Percentiles rank a stretch among this genome's conserved stretches.
Evolutionary conservation across 495 filamentous ascomycete species (phyloP).

Genomic region (Cryomyces minteri): DNA sequence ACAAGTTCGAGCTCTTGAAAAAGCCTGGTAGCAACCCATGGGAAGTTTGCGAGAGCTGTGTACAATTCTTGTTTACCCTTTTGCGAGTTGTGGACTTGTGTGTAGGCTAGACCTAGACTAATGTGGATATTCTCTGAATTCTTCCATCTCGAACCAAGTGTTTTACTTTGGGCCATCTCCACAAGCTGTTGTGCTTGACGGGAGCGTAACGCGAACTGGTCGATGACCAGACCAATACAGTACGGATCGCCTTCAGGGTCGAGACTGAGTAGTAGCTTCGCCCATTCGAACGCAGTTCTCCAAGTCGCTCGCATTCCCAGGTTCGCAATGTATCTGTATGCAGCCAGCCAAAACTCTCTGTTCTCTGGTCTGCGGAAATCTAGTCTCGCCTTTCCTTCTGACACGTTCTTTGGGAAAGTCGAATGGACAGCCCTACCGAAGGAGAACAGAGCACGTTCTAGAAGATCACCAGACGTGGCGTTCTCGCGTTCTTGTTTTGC

Average conservation of each 20-base stretch:
- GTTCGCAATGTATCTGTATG: slow-evolving; percentile 71
- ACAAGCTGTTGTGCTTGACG: slow-evolving; percentile 60
- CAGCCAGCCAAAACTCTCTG: slow-evolving; percentile 78
- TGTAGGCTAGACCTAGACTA: slow-evolving; percentile 53
- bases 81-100: slow-evolving; percentile 45
- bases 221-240: slow-evolving; percentile 54
- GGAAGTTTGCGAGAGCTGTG: slow-evolving; percentile 47
- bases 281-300: slow-evolving; percentile 84
- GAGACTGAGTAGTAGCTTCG: slow-evolving; percentile 62
- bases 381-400: slow-evolving; percentile 59
- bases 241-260: slow-evolving; percentile 67
- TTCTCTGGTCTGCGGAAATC: slow-evolving; percentile 70
- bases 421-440: slow-evolving; percentile 76
- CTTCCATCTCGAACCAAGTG: slow-evolving; percentile 30
- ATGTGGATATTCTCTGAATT: slow-evolving; percentile 47
- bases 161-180: slow-evolving; percentile 41
- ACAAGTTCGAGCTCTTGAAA: slow-evolving; percentile 61
- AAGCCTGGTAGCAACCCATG: slow-evolving; percentile 64
- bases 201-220: slow-evolving; percentile 66
- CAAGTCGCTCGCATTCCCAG: slow-evolving; percentile 83
- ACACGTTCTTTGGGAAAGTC: slow-evolving; percentile 54
- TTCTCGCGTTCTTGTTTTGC: slow-evolving; percentile 79
- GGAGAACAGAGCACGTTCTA: slow-evolving; percentile 82
- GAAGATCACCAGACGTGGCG: slow-evolving; percentile 65
- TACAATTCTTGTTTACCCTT: slow-evolving; percentile 43